Base-by-base conservation (phyloP, 2,329 filamentous ascomycete genomes). In the Trichothecium roseum region DNA sequence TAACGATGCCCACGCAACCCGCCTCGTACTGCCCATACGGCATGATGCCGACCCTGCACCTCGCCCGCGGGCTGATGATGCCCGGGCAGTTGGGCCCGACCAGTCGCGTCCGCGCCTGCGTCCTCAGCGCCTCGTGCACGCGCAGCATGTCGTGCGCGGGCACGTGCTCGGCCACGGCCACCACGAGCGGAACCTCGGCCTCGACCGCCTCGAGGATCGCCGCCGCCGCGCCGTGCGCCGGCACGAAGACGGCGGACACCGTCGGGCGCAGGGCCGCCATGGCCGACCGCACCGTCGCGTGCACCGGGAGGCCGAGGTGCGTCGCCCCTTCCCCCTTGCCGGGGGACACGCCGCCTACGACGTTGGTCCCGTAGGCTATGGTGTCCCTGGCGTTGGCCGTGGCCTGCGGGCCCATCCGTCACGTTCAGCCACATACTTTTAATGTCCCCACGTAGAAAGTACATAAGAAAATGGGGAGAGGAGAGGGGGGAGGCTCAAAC, bases 31-130 rank as follows among this genome's bases (percentile, higher is more conserved):
- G 59, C 20, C 46, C 49, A 33, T 57, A 59, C 1, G 59, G 59
- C 59, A 63, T 63, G 28, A 63, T 62, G 2, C 59, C 59, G 5
- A 62, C 52, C 1, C 59, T 38, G 45, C 83, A 88, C 3, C 76
- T 78, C 16, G 78, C 70, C 20, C 20, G 6, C 0, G 82, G 78
- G 4, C 81, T 81, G 38, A 88, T 85, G 41, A 89, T 86, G 0
- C 84, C 84, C 0, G 84, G 82, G 15, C 80, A 82, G 51, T 88
- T 89, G n/a, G 84, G 80, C 2, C 84, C 84, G 1, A 89, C 80
- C 0, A 89, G 66, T 6, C 84, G 66, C 0, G 80, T 83, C 45
- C 73, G 80, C 1, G 69, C 78, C 50, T 88, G 84, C 0, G 80
- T 81, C 41, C 74, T 66, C 4, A 88, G 66, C 33, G 85, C 77